Evolutionary conservation across 257 asterid species (phyloP).

Genomic region (Capsicum chinense): DNA sequence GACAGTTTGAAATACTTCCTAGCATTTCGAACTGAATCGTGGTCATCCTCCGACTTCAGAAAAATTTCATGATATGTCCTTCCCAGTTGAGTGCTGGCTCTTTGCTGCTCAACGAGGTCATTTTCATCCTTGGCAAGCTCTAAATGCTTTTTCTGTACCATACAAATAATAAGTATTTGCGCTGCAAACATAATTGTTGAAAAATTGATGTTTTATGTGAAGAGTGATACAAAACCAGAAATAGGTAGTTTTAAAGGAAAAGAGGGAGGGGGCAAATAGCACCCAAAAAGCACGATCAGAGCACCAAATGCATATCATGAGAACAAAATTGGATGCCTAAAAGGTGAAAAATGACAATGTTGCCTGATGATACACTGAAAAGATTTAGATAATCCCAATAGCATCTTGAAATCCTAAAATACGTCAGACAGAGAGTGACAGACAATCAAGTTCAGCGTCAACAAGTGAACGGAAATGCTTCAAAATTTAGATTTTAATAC

Average conservation of each 20-base stretch:
- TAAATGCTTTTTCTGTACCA: constrained; percentile 78
- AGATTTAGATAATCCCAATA: background rate
- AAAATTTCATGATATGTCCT: constrained; percentile 92
- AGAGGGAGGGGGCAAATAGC: background rate
- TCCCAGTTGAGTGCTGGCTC: constrained; percentile 97
- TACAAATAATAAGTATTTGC: constrained; percentile 2
- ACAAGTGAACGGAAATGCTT: background rate
- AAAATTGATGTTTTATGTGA: constrained; percentile 26
- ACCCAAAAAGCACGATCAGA: background rate
- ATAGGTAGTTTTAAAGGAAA: background rate
- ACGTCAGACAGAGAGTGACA: background rate
- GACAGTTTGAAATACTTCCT: constrained; percentile 74
- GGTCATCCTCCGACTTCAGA: constrained; percentile 77
- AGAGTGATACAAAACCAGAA: background rate
- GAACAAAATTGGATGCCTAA: constrained; percentile 19
- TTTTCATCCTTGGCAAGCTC: constrained; percentile 73
- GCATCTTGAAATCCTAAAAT: constrained; percentile 25
- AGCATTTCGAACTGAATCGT: constrained; percentile 64
- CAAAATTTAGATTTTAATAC: background rate
- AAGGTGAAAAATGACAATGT: background rate
- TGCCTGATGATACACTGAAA: background rate
- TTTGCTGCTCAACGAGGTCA: constrained; percentile 85
- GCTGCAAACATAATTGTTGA: constrained; percentile 4
- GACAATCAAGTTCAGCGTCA: background rate
- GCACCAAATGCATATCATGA: constrained; percentile 17